These are phyloP conservation scores for Hyphopichia buzzinii DNA, from an alignment of 1,139 yeast genomes.

Conservation along the genomic window DNA sequence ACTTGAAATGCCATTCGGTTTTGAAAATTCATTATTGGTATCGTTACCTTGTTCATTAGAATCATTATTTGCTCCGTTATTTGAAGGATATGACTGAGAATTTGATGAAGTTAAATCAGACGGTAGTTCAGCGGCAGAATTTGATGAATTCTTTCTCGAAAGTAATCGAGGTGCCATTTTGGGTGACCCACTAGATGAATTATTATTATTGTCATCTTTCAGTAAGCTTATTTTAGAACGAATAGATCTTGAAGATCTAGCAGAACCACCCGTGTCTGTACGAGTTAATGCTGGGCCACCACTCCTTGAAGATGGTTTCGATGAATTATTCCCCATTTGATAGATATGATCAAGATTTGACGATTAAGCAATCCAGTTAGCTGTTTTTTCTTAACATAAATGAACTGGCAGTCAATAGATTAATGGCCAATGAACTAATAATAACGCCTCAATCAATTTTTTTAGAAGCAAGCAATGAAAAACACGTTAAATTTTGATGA, in stretches of 20 bases:
- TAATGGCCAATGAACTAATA: no score
- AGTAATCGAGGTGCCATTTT: constrained; percentile 14
- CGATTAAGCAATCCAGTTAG: no score
- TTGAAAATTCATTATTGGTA: neutral
- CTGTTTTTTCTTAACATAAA: no score
- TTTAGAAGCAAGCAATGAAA: no score
- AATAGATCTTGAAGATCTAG: constrained; percentile 49
- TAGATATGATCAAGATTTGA: no score
- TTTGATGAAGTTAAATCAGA: neutral
- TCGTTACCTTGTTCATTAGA: neutral
- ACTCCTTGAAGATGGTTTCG: constrained; percentile 27
- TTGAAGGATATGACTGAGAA: neutral
- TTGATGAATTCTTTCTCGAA: constrained; percentile 40
- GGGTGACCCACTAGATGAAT: constrained; percentile 31
- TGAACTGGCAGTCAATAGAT: no score
- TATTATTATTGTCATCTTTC: constrained; percentile 21
- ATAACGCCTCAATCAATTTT: no score
- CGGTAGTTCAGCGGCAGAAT: constrained; percentile 4
- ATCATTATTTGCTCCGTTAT: neutral
- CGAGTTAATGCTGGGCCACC: constrained; percentile 46
- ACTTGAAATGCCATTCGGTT: neutral
- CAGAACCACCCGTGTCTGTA: constrained; percentile 53
- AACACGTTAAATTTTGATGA: no score
- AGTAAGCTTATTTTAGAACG: constrained; percentile 41
- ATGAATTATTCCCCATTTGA: constrained; percentile 45